Conservation (phyloP, 1,284 basidiomycete genomes). For the Microbotryomycetes sp. region DNA sequence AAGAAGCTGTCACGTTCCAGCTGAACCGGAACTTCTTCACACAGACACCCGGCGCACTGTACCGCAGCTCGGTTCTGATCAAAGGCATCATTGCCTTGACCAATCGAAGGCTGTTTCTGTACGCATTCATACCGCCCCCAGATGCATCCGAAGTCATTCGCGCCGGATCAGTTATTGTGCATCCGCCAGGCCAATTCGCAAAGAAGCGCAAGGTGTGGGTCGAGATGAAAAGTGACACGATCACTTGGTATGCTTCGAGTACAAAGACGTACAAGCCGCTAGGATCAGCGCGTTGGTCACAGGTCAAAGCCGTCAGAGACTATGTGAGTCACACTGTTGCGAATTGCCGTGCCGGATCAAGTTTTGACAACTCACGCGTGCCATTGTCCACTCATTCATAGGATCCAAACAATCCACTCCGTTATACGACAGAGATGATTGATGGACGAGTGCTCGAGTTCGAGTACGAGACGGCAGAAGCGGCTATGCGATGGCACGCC, state of each 20-base stretch:
- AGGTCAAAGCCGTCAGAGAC: slow-evolving; percentile 1
- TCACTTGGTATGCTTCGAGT: slow-evolving; percentile 6
- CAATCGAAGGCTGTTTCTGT: slow-evolving; percentile 9
- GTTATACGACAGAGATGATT: neutral
- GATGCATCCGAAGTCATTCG: slow-evolving; percentile 7
- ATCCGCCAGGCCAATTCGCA: neutral
- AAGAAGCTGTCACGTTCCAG: neutral
- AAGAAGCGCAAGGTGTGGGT: slow-evolving; percentile 1
- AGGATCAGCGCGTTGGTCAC: neutral
- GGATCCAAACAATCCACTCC: neutral
- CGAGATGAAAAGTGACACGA: slow-evolving; percentile 1
- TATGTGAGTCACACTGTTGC: slow-evolving; percentile 3
- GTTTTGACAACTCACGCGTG: neutral
- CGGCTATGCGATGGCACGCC: neutral
- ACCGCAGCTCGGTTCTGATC: slow-evolving; percentile 6
- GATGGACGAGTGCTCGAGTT: slow-evolving; percentile 2
- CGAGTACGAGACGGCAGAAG: slow-evolving; percentile 6
- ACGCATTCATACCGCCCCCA: slow-evolving; percentile 3
- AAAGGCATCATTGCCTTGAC: slow-evolving; percentile 10
- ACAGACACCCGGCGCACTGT: slow-evolving; percentile 9
- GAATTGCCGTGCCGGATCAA: too few species aligned
- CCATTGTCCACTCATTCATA: neutral
- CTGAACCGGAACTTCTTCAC: neutral
- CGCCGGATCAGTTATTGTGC: slow-evolving; percentile 2
- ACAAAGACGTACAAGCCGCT: slow-evolving; percentile 5